Base-by-base conservation (phyloP, 768 basidiomycete species). In the Mycena venus region DNA sequence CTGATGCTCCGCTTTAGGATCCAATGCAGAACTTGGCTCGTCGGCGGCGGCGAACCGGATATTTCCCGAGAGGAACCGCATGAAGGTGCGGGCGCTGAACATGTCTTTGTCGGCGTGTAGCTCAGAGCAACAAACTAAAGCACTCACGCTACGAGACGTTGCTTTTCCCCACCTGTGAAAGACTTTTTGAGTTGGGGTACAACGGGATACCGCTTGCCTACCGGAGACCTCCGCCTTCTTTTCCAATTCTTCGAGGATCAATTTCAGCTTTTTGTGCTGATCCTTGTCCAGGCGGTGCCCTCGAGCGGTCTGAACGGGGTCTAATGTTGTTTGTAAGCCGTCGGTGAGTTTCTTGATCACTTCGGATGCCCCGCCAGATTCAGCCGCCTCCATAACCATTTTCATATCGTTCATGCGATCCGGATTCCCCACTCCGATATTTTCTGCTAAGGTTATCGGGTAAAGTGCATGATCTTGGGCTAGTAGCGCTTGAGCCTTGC, bases 401-500 rank as follows among this genome's bases (percentile, higher is more conserved):
- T 34, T 68, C 61, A 42, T 17, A 36, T 76, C 70, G 34, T 42
- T 17, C 2, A 67, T 31, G 29, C 32, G 25, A 17, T 60, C 25
- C 0, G 68, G 47, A 40, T 63, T 21, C 29, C 85, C 86, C 19
- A 88, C 71, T 23, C 78, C 82, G 14, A 87, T 82, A 47, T 86
- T 88, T 53, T 87, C 87, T 29, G 74, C 70, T 4, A 87, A 56
- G 0, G 84, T 79, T 6, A 87, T 72, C 0, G 84, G 84, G 69
- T 83, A 84, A 1, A 86, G 67, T 9, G 68, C 70, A 68, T 84
- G 86, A 7, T 84, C 81, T 69, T 88, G 87, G 0, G 81, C 77
- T 0, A 88, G 80, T n/a, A 82, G 80, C 10, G 85, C 84, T 4
- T 80, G 84, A 0, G 80, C 79, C 10, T 69, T 63, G 2, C 83